Conservation (phyloP, 345 rosid genomes). For the Populus alba region DNA sequence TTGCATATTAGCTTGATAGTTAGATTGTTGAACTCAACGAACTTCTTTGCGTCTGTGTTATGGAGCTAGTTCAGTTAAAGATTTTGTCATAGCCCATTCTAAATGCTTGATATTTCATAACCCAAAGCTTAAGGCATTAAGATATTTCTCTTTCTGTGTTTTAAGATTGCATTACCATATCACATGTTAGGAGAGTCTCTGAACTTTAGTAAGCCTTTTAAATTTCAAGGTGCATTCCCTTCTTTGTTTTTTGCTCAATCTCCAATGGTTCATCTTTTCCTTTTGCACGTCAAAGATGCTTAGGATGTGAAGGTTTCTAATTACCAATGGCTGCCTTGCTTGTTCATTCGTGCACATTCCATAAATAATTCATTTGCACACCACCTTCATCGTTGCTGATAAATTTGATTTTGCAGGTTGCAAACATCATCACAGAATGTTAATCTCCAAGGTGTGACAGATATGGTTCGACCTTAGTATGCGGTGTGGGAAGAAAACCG, state of each 20-base stretch:
- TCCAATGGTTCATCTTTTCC: not conserved
- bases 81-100: not conserved
- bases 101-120: not conserved
- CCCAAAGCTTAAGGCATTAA: not conserved
- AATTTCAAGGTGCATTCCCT: not conserved
- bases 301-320: not conserved
- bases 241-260: not conserved
- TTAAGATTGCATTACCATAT: not conserved
- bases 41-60: not conserved
- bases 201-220: not conserved
- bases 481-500: not conserved
- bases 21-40: not conserved
- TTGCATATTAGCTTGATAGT: not conserved
- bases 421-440: not conserved
- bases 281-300: not conserved
- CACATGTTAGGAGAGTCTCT: not conserved
- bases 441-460: not conserved
- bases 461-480: not conserved
- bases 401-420: not conserved
- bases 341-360: not conserved
- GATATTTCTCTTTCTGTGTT: not conserved
- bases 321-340: not conserved
- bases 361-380: not conserved
- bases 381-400: not conserved
- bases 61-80: not conserved